Evolutionary conservation across 148 eudicot species (phyloP).

Genomic region (Rhododendron vialii): DNA sequence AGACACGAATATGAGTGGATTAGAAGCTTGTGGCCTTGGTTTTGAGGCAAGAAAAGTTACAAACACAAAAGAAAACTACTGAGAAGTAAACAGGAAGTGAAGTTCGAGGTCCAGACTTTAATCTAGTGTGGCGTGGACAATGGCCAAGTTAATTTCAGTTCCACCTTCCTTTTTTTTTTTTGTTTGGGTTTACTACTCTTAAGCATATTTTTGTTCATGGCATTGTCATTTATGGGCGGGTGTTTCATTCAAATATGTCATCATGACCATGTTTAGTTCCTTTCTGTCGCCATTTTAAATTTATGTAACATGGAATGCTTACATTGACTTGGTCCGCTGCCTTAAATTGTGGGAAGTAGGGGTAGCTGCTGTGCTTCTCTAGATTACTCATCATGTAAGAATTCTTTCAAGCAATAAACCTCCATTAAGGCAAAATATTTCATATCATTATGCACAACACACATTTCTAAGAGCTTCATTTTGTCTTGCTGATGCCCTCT

Average conservation of each 20-base stretch:
- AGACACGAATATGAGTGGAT: neutral
- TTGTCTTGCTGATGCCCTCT: neutral
- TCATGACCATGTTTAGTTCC: neutral
- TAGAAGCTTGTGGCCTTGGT: neutral
- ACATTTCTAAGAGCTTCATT: neutral
- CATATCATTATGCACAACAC: neutral
- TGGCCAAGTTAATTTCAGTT: neutral
- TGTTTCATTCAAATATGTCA: neutral
- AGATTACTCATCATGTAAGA: neutral
- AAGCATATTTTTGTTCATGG: neutral
- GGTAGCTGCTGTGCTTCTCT: neutral
- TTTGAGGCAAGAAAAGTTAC: neutral
- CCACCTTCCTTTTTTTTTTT: neutral
- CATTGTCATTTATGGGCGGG: neutral
- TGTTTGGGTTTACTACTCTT: neutral
- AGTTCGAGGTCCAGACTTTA: neutral
- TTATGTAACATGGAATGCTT: neutral
- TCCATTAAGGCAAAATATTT: neutral
- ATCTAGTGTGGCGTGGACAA: neutral
- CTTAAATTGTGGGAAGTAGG: neutral
- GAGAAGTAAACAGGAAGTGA: neutral
- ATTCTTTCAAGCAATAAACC: neutral
- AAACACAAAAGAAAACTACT: neutral
- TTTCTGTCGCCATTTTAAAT: neutral
- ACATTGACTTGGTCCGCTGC: neutral